Evolutionary conservation across 331 rosid species (phyloP).

Genomic region (Rhamnella rubrinervis): DNA sequence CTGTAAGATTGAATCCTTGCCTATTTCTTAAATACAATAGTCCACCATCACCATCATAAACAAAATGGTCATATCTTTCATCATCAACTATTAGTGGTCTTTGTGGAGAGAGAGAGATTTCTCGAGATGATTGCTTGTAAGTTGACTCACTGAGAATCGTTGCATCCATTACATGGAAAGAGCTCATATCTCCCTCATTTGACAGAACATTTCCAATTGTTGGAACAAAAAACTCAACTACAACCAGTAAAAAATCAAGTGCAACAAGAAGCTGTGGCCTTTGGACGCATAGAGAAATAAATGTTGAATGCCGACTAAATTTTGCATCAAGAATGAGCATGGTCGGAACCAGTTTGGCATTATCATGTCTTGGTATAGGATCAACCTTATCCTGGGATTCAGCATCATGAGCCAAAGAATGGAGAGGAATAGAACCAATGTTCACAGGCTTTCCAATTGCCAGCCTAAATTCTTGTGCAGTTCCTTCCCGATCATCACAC

Average conservation of each 20-base stretch:
- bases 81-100: constrained; percentile 78
- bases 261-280: constrained; percentile 94
- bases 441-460: constrained; percentile 77
- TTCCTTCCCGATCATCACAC: constrained; percentile 93
- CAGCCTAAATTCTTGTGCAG: constrained; percentile 76
- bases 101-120: constrained; percentile 70
- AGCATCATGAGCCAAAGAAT: constrained; percentile 33
- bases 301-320: constrained; percentile 53
- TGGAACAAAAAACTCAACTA: constrained; percentile 91
- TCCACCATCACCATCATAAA: constrained; percentile 94
- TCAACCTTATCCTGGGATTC: constrained; percentile 32
- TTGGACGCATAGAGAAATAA: constrained; percentile 71
- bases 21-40: constrained; percentile 58
- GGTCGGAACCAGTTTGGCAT: constrained; percentile 54
- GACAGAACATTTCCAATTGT: constrained; percentile 62
- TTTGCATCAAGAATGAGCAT: constrained; percentile 91
- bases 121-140: constrained; percentile 66
- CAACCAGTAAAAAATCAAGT: constrained; percentile 92
- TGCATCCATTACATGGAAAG: constrained; percentile 56
- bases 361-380: constrained; percentile 28
- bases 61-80: constrained; percentile 66
- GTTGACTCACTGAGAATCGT: constrained; percentile 55
- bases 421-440: constrained; percentile 39
- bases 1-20: constrained; percentile 51
- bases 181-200: constrained; percentile 46